Evolutionary conservation across 345 rosid species (phyloP).

Genomic region (Stellera chamaejasme): DNA sequence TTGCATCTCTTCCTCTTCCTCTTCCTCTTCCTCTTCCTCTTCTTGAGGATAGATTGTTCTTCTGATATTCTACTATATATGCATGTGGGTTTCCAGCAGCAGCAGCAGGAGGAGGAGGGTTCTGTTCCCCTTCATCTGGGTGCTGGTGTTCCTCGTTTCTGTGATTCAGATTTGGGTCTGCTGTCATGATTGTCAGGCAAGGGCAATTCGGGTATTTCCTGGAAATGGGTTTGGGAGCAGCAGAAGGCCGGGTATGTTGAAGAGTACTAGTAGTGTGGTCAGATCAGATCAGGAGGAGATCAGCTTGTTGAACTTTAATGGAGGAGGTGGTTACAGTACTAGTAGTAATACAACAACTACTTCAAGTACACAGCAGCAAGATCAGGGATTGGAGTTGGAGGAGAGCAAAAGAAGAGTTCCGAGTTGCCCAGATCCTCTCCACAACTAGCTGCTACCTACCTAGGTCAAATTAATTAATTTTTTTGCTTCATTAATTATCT

Average conservation of each 20-base stretch:
- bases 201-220: conserved; percentile 39
- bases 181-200: conserved; percentile 24
- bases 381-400: conserved; percentile 33
- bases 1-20: no score
- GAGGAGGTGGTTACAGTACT: conserved; percentile 21
- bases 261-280: neutral
- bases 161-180: conserved; percentile 40
- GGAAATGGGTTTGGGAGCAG: conserved; percentile 10
- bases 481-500: neutral
- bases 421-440: conserved; percentile 95
- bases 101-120: conserved; percentile 21
- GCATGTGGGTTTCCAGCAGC: conserved; percentile 17
- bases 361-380: conserved; percentile 12
- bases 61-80: no score
- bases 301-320: conserved; percentile 29
- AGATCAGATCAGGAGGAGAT: conserved; percentile 17
- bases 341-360: no score
- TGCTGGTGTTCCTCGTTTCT: conserved; percentile 12
- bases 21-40: neutral
- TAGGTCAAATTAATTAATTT: no score
- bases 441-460: conserved; percentile 57
- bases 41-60: neutral
- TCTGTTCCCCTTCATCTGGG: conserved; percentile 17
- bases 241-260: neutral
- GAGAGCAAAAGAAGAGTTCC: conserved; percentile 66